Evolutionary conservation across 2,329 filamentous ascomycete species (phyloP), one percentile per base, ranked within the genome.

Genomic region (Beauveria sp.): DNA sequence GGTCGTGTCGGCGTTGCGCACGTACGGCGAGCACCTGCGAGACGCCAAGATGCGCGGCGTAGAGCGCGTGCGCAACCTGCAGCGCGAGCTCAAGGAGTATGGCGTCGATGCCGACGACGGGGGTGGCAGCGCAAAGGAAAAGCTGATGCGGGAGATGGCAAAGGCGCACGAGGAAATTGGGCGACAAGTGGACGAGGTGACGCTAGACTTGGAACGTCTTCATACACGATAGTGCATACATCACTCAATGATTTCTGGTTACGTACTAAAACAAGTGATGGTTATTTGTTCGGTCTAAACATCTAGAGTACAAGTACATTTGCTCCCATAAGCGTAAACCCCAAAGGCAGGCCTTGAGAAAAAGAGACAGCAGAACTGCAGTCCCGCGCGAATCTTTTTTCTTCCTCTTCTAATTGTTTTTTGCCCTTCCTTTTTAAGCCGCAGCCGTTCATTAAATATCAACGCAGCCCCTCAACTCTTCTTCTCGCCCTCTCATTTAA

Each of bases 91-190:
- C 47, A 72, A 65, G 9, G 79, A 76, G 34, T 84, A 84, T 61
- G 82, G 82, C 2, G 67, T 75, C 1, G 68, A 69, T 16, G 70
- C 68, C 1, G 70, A 67, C 53, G 69, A 60, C 22, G 68, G 69
- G 10, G 70, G 68, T 1, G 70, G 66, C 1, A 72, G 73, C 55
- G 69, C 56, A 8, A 82, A 80, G 71, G 80, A 80, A 66, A 75
- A 73, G 62, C 73, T 71, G 26, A 77, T 84, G 77, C 75, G 77
- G 59, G 81, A 84, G 67, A 79, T 84, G 75, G 81, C 79, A 3
- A 72, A 75, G 59, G 75, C 78, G 8, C 81, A 80, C 67, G 68
- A 73, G 2, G 79, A 84, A 61, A 79, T 84, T 76, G 75, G 72
- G 30, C 70, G 72, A 62, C 75, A 82, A 66, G 69, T 84, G 60